Conservation (phyloP, 371 early-diverging fungal genomes). For the Parasitella parasitica region DNA sequence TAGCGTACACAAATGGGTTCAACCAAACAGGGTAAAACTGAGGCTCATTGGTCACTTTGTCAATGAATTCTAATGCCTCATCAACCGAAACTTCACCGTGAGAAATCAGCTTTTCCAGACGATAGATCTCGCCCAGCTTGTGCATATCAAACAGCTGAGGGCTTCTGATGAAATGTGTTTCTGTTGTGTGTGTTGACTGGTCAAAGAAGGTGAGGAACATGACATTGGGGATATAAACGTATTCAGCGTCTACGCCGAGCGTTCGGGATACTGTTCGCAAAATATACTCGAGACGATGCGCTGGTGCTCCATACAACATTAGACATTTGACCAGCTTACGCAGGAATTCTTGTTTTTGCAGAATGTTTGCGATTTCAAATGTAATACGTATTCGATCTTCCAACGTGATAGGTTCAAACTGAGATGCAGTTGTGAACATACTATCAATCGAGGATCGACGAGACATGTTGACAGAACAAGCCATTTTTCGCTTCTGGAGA, state of each 20-base stretch:
- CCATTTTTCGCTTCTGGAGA: conserved; percentile 34
- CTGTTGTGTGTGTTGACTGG: conserved; percentile 73
- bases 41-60: conserved; percentile 38
- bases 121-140: conserved; percentile 59
- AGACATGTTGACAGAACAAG: conserved; percentile 28
- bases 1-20: conserved; percentile 49
- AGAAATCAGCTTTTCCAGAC: conserved; percentile 49
- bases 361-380: conserved; percentile 58
- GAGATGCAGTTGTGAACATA: conserved; percentile 49
- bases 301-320: conserved; percentile 61
- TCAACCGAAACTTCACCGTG: conserved; percentile 56
- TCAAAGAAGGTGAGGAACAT: conserved; percentile 76
- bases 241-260: conserved; percentile 68
- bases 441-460: conserved; percentile 41
- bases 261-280: conserved; percentile 51
- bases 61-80: conserved; percentile 54
- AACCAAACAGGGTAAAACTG: conserved; percentile 53
- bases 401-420: conserved; percentile 46
- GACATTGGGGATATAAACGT: conserved; percentile 68
- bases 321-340: conserved; percentile 50
- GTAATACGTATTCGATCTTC: conserved; percentile 62
- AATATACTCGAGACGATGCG: conserved; percentile 61
- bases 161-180: conserved; percentile 71
- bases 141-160: conserved; percentile 71
- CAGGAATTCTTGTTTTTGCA: conserved; percentile 61